Conservation (phyloP, 2,329 filamentous ascomycete species). For the Graphiopsis chlorocephala region DNA sequence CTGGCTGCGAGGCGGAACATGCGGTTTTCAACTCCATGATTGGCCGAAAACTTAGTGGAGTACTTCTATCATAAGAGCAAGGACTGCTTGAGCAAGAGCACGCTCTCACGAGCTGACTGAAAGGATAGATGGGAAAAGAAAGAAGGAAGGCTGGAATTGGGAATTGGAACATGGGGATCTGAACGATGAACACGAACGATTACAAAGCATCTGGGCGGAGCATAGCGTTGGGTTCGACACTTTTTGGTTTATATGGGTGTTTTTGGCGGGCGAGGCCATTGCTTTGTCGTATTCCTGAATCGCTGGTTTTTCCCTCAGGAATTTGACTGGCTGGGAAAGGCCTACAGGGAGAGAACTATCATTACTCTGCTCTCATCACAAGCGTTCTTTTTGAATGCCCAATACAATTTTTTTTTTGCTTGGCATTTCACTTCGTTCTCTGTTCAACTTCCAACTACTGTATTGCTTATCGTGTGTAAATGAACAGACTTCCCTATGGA, state of each 20-base stretch:
- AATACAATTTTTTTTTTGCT: not conserved
- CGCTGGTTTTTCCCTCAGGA: not conserved
- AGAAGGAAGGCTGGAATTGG: not conserved
- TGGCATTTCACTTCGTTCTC: not conserved
- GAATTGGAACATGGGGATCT: not conserved
- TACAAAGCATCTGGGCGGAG: not conserved
- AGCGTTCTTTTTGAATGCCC: not conserved
- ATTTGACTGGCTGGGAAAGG: not conserved
- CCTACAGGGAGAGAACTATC: not conserved
- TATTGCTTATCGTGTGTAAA: not conserved
- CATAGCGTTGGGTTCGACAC: not conserved
- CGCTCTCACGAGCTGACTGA: not conserved
- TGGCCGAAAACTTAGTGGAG: not conserved
- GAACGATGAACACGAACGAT: conserved; percentile 1
- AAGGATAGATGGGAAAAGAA: not conserved
- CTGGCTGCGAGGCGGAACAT: not conserved
- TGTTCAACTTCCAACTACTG: too few species aligned
- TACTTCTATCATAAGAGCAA: not conserved
- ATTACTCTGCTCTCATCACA: not conserved
- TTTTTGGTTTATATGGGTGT: not conserved
- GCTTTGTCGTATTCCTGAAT: not conserved
- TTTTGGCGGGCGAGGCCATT: not conserved
- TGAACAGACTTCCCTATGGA: too few species aligned
- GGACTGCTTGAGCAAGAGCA: not conserved
- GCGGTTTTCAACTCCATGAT: not conserved